Evolutionary conservation across 345 rosid species (phyloP), one percentile per base, ranked within the genome.

Genomic region (Adansonia digitata): DNA sequence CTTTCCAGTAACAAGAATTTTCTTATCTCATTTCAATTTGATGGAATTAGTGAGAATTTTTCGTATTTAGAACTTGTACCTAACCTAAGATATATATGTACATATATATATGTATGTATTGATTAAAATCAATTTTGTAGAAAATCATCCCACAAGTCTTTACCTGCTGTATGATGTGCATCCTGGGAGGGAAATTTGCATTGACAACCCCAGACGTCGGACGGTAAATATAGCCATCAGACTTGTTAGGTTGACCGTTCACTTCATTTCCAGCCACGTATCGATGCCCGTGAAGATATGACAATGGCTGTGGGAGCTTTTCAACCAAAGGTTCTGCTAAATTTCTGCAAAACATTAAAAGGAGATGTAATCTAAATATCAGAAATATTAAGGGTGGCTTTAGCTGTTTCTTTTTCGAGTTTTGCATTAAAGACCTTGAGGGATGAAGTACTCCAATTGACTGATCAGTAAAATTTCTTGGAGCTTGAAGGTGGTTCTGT

Each of bases 161-260:
- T 26, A 80, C 82, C 82, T 78, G 64, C 11, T 75, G 74, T 39
- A 10, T 26, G 66, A 18, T 60, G 59, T 7, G 29, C 42, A 39
- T 31, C 61, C 7, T 55, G 1, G 26, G 56, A 56, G 75, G 52
- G 52, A 66, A 46, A 39, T 53, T 9, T 22, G 49, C 24, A 15
- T 64, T 65, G 57, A 62, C 37, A 60, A 66, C 68, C 27, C 26
- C 67, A 12, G 51, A 18, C 5, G 24, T 51, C 24, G 57, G 29
- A 17, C 34, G 64, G 48, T 66, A 31, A 48, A 67, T 34, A 55
- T 14, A 52, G 24, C 31, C 39, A 26, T 43, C 39, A 43, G 26
- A 42, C 52, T 27, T 43, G 48, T 43, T 59, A 37, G 42, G n/a
- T 14, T 27, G 29, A 35, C 20, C 6, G 15, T 9, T 63, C 56